Conservation (phyloP, 2,329 filamentous ascomycete species). For the Alternaria sp. region DNA sequence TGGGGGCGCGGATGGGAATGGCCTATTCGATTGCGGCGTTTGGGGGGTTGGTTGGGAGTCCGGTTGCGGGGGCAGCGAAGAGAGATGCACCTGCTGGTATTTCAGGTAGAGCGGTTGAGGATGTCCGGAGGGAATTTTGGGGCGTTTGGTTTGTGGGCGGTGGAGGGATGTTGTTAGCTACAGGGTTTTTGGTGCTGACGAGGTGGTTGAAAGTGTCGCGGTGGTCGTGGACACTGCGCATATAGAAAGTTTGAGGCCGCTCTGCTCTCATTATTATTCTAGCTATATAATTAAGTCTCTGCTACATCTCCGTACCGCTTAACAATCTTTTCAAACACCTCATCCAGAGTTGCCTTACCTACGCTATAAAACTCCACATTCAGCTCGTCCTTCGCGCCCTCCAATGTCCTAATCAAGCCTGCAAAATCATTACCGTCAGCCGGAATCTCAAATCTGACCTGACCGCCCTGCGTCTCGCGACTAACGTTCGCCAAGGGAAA, state of each 20-base stretch:
- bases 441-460: background rate
- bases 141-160: background rate
- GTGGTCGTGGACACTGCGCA: background rate
- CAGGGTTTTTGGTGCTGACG: background rate
- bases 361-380: background rate
- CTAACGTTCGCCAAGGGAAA: background rate
- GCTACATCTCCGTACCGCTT: background rate
- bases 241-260: background rate
- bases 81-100: background rate
- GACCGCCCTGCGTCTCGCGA: background rate
- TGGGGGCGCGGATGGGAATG: slow-evolving; percentile 59
- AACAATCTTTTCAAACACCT: background rate
- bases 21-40: slow-evolving; percentile 56
- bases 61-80: slow-evolving; percentile 54
- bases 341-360: background rate
- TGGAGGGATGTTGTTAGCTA: background rate
- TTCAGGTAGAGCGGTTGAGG: background rate
- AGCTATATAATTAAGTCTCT: background rate
- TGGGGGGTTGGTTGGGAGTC: slow-evolving; percentile 59
- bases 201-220: background rate
- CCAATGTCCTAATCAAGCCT: background rate
- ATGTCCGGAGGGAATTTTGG: background rate
- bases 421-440: background rate
- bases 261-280: background rate
- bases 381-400: background rate